Percentiles rank a stretch among this genome's conserved stretches.
Conservation (phyloP, 495 filamentous ascomycete species). For the Paragyromitra xinjiangensis region DNA sequence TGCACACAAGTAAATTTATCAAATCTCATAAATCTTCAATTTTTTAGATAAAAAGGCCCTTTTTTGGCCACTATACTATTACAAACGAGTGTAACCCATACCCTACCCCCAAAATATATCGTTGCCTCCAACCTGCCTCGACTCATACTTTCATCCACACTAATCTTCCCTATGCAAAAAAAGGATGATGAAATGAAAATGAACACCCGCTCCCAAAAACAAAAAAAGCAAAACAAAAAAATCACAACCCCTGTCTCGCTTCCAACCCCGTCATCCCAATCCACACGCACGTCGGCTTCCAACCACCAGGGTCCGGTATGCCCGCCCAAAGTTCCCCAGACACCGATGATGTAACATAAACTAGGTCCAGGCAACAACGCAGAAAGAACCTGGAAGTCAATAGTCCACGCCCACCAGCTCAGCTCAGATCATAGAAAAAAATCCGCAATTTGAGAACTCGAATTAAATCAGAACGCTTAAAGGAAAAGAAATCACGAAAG, state of each 20-base stretch:
- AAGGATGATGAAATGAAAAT: background rate
- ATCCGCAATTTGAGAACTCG: conserved; percentile 19
- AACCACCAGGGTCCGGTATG: background rate
- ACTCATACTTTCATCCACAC: conserved; percentile 1
- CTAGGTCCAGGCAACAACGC: background rate
- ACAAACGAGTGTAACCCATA: conserved; percentile 13
- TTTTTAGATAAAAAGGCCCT: background rate
- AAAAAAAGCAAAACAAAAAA: background rate
- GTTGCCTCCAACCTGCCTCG: background rate
- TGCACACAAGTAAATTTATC: background rate
- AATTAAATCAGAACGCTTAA: background rate
- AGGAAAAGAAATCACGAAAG: background rate
- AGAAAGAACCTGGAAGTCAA: background rate
- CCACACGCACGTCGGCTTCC: background rate
- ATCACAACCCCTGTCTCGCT: background rate
- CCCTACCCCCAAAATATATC: background rate
- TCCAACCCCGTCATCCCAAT: background rate
- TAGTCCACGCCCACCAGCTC: background rate
- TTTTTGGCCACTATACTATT: background rate
- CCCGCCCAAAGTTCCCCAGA: background rate
- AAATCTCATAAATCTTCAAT: background rate
- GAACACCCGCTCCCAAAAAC: conserved; percentile 11
- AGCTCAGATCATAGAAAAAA: background rate
- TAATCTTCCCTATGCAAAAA: background rate
- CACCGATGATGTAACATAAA: background rate